These are phyloP conservation scores for Nakazawaea holstii DNA, from an alignment of 805 yeast genomes.

Conservation along the genomic window DNA sequence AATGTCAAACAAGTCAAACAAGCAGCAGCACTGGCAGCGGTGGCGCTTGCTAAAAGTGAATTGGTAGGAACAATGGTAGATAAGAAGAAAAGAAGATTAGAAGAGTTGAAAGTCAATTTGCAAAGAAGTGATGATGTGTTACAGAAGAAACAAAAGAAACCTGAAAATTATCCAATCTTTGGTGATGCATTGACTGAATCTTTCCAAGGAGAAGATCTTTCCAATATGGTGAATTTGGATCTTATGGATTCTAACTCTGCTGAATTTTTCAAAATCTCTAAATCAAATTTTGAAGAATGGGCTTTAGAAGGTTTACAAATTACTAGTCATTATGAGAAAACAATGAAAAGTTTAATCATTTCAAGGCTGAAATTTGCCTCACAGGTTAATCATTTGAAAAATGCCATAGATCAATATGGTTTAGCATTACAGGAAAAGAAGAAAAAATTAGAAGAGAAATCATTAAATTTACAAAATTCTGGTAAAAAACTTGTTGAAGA, in stretches of 20 bases:
- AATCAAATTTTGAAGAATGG: conserved; percentile 30
- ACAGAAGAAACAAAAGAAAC: background rate
- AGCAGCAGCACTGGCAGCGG: background rate
- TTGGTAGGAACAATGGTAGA: background rate
- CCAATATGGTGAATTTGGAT: background rate
- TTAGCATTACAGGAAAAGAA: conserved; percentile 26
- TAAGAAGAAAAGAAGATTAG: background rate
- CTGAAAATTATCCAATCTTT: background rate
- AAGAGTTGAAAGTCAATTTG: background rate
- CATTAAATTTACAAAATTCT: conserved; percentile 31
- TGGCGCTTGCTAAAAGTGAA: background rate
- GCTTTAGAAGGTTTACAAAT: conserved; percentile 27
- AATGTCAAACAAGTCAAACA: conserved; percentile 1
- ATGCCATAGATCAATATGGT: conserved; percentile 31
- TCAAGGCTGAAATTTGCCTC: conserved; percentile 17
- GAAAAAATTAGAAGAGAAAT: conserved; percentile 25
- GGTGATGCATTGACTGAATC: background rate
- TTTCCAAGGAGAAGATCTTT: background rate
- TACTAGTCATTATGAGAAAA: conserved; percentile 25
- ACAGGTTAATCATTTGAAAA: conserved; percentile 27
- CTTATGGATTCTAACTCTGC: background rate
- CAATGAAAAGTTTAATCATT: conserved; percentile 30
- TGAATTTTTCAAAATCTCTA: conserved; percentile 17
- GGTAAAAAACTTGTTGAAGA: conserved; percentile 33
- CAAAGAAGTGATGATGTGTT: background rate